Evolutionary conservation across 2,329 filamentous ascomycete species (phyloP).

Genomic region (Arthrobotrys musiformis): DNA sequence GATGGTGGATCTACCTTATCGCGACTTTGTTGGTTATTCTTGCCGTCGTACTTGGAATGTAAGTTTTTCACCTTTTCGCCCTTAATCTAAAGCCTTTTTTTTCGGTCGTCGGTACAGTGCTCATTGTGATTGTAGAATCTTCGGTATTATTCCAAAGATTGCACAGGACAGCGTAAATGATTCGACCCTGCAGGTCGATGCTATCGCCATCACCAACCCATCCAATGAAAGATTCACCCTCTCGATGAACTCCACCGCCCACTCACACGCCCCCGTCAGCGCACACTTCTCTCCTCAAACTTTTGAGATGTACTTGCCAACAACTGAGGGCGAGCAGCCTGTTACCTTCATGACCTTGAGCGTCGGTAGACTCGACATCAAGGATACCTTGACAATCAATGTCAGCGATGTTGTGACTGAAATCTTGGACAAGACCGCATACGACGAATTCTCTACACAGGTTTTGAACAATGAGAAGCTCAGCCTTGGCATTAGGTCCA

Average conservation of each 20-base stretch:
- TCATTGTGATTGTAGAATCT: constrained; percentile 64
- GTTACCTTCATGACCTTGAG: constrained; percentile 67
- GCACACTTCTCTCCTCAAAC: constrained; percentile 57
- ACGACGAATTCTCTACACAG: constrained; percentile 69
- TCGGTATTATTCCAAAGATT: constrained; percentile 70
- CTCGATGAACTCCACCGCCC: constrained; percentile 70
- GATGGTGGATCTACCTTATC: constrained; percentile 73
- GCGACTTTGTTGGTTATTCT: constrained; percentile 66
- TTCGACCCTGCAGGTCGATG: constrained; percentile 68
- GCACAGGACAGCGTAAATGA: constrained; percentile 70
- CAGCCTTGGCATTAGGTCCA: constrained; percentile 67
- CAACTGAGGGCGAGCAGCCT: constrained; percentile 63
- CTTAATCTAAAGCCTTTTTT: too few species aligned
- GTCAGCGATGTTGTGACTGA: constrained; percentile 65
- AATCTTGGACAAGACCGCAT: constrained; percentile 66
- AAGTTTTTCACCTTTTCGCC: constrained; percentile 62
- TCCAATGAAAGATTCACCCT: constrained; percentile 66
- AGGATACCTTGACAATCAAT: constrained; percentile 68
- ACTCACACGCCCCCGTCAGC: constrained; percentile 66
- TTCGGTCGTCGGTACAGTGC: not conserved
- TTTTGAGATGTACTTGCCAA: constrained; percentile 69
- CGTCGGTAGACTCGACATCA: constrained; percentile 68
- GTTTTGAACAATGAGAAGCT: constrained; percentile 68
- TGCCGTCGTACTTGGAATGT: constrained; percentile 71
- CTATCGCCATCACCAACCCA: constrained; percentile 67